Percentiles rank a stretch among this genome's conserved stretches.
Conservation (phyloP, 371 early-diverging fungal species). For the Rhizomucor pusillus region DNA sequence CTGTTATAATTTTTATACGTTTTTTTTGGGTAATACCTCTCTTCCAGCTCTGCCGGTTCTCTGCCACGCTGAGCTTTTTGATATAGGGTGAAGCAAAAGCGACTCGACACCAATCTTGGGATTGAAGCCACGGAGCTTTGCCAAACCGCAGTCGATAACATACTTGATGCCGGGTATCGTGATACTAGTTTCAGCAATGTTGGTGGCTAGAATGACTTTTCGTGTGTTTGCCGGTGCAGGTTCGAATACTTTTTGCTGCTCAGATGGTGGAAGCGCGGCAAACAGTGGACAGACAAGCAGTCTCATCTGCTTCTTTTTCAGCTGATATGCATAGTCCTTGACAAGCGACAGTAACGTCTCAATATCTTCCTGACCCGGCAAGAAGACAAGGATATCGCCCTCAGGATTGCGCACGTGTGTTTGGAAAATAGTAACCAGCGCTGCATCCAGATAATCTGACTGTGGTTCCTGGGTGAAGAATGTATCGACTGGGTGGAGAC, state of each 20-base stretch:
- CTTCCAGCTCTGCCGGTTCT: slow-evolving; percentile 97
- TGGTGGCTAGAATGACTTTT: slow-evolving; percentile 95
- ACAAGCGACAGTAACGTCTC: slow-evolving; percentile 84
- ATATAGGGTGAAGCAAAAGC: slow-evolving; percentile 83
- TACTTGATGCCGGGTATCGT: slow-evolving; percentile 98
- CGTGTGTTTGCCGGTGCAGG: slow-evolving; percentile 83
- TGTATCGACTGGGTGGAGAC: slow-evolving; percentile 86
- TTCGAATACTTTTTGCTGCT: slow-evolving; percentile 91
- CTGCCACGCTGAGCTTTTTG: slow-evolving; percentile 95
- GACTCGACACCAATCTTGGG: slow-evolving; percentile 92
- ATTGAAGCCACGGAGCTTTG: slow-evolving; percentile 97
- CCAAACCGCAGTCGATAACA: slow-evolving; percentile 97
- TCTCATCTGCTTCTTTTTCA: slow-evolving; percentile 38
- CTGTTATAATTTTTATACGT: no score
- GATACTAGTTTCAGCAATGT: slow-evolving; percentile 98
- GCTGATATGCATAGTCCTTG: slow-evolving; percentile 55
- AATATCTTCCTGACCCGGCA: slow-evolving; percentile 92
- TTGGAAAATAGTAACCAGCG: slow-evolving; percentile 83
- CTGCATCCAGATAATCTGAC: slow-evolving; percentile 89
- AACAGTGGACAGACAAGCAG: slow-evolving; percentile 79
- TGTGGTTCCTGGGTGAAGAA: slow-evolving; percentile 77
- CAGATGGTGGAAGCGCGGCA: slow-evolving; percentile 89
- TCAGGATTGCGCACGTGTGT: slow-evolving; percentile 83
- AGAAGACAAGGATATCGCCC: slow-evolving; percentile 92
- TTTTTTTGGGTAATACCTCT: no score